Percentiles rank a stretch among this genome's conserved stretches.
Evolutionary conservation across 2,329 filamentous ascomycete genomes (phyloP).

Genomic region (Trichoderma breve): DNA sequence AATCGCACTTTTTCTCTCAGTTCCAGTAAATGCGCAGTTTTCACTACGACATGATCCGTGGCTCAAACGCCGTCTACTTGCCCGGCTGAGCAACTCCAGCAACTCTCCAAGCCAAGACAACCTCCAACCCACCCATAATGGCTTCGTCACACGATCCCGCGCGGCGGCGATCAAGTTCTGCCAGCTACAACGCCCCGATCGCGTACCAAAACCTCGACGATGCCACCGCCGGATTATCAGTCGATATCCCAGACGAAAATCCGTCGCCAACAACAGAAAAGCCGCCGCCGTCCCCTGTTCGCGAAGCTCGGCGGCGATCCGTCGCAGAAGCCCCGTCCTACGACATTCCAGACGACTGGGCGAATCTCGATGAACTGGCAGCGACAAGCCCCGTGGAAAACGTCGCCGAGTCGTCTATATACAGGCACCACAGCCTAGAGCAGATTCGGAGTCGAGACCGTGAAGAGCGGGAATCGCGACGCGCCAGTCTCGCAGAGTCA

Average conservation of each 20-base stretch:
- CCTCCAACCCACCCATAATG: background rate
- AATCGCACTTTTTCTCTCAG: background rate
- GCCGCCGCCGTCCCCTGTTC: background rate
- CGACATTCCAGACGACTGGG: slow-evolving; percentile 33
- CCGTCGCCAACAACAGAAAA: background rate
- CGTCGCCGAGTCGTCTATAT: slow-evolving; percentile 17
- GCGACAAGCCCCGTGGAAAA: slow-evolving; percentile 31
- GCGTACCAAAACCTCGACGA: slow-evolving; percentile 46
- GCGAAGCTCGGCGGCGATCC: background rate
- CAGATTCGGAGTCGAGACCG: slow-evolving; percentile 18
- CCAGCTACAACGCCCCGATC: slow-evolving; percentile 29
- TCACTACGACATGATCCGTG: background rate
- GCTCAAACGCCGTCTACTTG: background rate
- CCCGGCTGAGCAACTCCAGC: background rate
- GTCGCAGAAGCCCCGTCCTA: slow-evolving; percentile 18
- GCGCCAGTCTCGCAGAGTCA: slow-evolving; percentile 14
- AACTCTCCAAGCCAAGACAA: background rate
- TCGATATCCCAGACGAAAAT: background rate
- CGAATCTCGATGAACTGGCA: slow-evolving; percentile 44
- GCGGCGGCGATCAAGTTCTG: slow-evolving; percentile 4
- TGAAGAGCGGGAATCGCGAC: slow-evolving; percentile 18
- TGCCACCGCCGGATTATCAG: slow-evolving; percentile 30
- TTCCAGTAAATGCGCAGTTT: background rate
- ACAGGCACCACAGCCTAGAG: slow-evolving; percentile 24
- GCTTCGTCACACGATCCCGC: background rate